phyloP scores from a whole-genome alignment of 2,329 filamentous ascomycete genomes.

The Rutstroemia sp. region DNA sequence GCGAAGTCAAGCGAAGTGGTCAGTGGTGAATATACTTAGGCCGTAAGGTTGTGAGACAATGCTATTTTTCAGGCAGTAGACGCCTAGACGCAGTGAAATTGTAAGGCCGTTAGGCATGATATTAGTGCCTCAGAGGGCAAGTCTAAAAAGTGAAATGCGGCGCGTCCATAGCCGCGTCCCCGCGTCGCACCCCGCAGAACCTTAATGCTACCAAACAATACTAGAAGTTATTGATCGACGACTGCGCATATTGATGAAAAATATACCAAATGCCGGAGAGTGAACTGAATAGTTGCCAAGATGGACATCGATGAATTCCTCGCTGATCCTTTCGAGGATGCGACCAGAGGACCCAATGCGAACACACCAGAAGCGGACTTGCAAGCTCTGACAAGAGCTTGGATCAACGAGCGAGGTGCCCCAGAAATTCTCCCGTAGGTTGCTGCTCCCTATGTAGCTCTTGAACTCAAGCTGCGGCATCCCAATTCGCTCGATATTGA shows the following conservation, averaged over 20 bases:
- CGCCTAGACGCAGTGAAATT: too few relatives aligned
- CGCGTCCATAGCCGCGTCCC: too few relatives aligned
- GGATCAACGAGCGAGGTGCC: slow-evolving; percentile 85
- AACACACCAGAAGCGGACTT: slow-evolving; percentile 65
- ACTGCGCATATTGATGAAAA: too few relatives aligned
- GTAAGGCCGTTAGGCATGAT: too few relatives aligned
- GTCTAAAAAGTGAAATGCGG: too few relatives aligned
- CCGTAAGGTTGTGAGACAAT: neutral
- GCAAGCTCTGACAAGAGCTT: slow-evolving; percentile 81
- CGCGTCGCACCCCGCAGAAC: too few relatives aligned
- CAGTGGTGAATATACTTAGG: neutral
- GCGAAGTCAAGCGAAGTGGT: neutral
- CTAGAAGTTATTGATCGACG: too few relatives aligned
- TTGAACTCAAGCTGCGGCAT: neutral
- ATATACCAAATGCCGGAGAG: neutral
- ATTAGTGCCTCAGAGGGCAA: too few relatives aligned
- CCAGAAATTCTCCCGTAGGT: slow-evolving; percentile 77
- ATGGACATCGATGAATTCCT: slow-evolving; percentile 34
- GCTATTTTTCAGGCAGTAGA: too few relatives aligned
- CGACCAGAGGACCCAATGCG: slow-evolving; percentile 40
- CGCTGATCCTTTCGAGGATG: slow-evolving; percentile 40
- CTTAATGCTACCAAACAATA: too few relatives aligned
- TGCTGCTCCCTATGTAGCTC: slow-evolving; percentile 18
- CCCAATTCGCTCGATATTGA: neutral
- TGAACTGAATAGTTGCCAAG: neutral